Conservation (phyloP, 2,329 filamentous ascomycete species). For the Cladophialophora psammophila region DNA sequence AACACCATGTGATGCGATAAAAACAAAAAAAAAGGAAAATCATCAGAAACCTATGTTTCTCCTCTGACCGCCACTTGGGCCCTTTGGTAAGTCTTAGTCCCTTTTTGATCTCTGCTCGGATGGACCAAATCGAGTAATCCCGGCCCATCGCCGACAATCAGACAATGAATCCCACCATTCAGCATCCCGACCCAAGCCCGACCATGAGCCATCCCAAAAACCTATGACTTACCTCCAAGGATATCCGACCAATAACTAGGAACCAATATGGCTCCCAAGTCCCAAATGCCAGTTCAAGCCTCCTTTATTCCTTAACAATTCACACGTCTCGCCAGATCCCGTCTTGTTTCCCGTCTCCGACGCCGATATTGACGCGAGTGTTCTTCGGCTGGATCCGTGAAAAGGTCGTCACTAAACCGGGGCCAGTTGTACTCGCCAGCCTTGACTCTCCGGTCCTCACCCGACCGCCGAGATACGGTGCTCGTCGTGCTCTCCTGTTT, state of each 20-base stretch:
- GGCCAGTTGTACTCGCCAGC: constrained; percentile 33
- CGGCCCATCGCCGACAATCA: background rate
- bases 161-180: too few relatives aligned
- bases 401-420: constrained; percentile 28
- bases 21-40: background rate
- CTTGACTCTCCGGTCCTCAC: constrained; percentile 9
- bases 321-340: background rate
- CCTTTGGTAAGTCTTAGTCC: background rate
- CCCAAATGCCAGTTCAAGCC: too few relatives aligned
- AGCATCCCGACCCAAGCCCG: too few relatives aligned
- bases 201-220: too few relatives aligned
- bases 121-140: background rate
- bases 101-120: background rate
- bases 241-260: too few relatives aligned
- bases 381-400: constrained; percentile 31
- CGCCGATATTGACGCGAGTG: constrained; percentile 29
- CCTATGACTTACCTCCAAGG: too few relatives aligned
- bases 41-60: background rate
- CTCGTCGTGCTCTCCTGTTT: constrained; percentile 2
- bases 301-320: too few relatives aligned
- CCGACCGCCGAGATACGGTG: constrained; percentile 20
- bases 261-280: too few relatives aligned
- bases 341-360: constrained; percentile 24
- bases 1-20: background rate
- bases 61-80: background rate